Evolutionary conservation across 345 rosid species (phyloP), one percentile per base, ranked within the genome.

Genomic region (Dimocarpus longan): DNA sequence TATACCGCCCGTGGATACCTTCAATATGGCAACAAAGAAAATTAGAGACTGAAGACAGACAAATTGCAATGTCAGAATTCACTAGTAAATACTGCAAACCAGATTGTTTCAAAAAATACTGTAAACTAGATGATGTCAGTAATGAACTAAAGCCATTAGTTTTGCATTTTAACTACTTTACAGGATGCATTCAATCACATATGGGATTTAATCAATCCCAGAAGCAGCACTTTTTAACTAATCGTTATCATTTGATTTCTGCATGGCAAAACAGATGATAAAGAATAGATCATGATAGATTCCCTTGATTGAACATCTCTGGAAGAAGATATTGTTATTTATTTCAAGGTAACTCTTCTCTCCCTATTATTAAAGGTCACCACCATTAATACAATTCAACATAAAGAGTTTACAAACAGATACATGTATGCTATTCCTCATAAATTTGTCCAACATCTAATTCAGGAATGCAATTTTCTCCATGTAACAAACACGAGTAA

Each of bases 1-100:
- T 78, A 94, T 88, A 50, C 98, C 99, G 73, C 97, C 95, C 0
- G 97, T 93, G 64, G 95, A 22, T 72, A 94, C 65, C 98, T 96
- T 65, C 70, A 80, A 62, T 44, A 72, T 56, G 72, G 44, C 22
- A 74, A 76, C 22, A 71, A 9, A 56, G 54, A 75, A 78, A 78
- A 42, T 72, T 44, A 74, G 24, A 66, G 70, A 56, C 66, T 54
- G 39, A 82, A 73, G 37, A 21, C 42, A 62, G 62, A 75, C 4
- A 52, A 2, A 28, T 40, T 26, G 56, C 13, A 16, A 48, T 79
- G 80, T 43, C 78, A 57, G 56, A 76, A 77, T 16, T 13, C 68
- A 75, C 75, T 48, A 50, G 26, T 60, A 59, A 59, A 59, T 21
- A 59, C 64, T 21, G 8, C 5, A n/a, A 59, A 59, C 26, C 4